Base-by-base conservation (phyloP, 2,329 filamentous ascomycete genomes). In the Sordariomycetes sp. region DNA sequence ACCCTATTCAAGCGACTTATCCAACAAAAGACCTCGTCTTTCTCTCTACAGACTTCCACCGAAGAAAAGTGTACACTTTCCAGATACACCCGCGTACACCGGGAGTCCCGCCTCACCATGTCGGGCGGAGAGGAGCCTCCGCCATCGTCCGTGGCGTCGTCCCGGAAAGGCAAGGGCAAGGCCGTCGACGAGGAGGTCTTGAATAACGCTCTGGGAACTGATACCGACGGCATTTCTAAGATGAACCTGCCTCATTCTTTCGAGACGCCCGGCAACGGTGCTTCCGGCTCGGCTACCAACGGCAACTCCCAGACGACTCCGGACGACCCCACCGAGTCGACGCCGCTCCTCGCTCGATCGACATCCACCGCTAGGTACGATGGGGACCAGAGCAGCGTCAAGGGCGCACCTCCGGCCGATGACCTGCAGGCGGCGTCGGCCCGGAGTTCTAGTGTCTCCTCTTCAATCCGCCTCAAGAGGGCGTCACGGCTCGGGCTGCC, bases 401-500 rank as follows among this genome's bases (percentile, higher is more conserved):
- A 66, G 28, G 64, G 67, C 56, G 67, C 69, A 39, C 61, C 61
- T 25, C 61, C 62, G 22, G 64, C 65, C 35, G 60, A 62, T 48
- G 64, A 64, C 50, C 68, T 67, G 35, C 59, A 59, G n/a, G 64
- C 62, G 13, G 58, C 66, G 54, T 64, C 65, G 57, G 65, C 70
- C 24, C 39, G 39, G 13, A 62, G 55, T 62, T 62, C 62, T 62
- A 48, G 63, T 39, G 54, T 54, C 32, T 55, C 60, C 15, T 56
- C 58, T 10, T 64, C 66, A 20, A 60, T 60, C n/a, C 62, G 64
- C 6, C 61, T 65, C 5, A 74, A 71, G 58, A 68, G 66, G 45
- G 69, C 71, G 61, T n/a, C 39, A 17, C 73, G 75, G 62, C 76
- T 57, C 25, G 55, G 84, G 72, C 95, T 89, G 89, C 86, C 89